Conservation (phyloP, 2,329 filamentous ascomycete species). For the Calonectria honghensis region DNA sequence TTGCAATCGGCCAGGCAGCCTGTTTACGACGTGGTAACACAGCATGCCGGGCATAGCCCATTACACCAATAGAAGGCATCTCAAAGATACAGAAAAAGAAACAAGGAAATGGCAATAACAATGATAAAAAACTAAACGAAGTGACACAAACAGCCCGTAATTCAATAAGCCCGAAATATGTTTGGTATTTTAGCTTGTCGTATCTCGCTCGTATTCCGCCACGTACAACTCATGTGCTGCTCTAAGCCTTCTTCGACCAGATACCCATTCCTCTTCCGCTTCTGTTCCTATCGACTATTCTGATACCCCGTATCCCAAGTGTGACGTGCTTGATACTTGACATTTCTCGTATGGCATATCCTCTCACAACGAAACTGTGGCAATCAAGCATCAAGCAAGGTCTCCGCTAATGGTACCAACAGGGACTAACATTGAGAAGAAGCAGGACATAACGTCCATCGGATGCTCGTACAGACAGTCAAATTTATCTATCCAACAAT, state of each 20-base stretch:
- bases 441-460: too few species aligned
- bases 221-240: neutral
- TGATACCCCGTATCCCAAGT: neutral
- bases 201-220: neutral
- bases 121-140: conserved; percentile 11
- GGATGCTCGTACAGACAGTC: too few species aligned
- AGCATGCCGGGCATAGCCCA: neutral
- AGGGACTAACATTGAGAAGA: too few species aligned
- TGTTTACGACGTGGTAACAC: conserved; percentile 4
- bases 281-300: too few species aligned
- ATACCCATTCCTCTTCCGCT: too few species aligned
- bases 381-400: too few species aligned
- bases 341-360: too few species aligned
- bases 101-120: conserved; percentile 16
- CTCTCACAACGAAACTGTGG: too few species aligned
- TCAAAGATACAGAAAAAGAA: neutral
- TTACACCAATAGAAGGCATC: conserved; percentile 5
- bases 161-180: conserved; percentile 15
- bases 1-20: conserved; percentile 8
- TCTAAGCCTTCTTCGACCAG: too few species aligned
- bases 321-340: too few species aligned
- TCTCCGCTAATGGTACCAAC: too few species aligned
- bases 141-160: neutral
- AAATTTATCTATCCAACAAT: too few species aligned
- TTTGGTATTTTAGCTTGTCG: neutral